These are phyloP conservation scores for Lasiosphaeria ovina DNA, from an alignment of 495 filamentous ascomycete species.

Conservation along the genomic window DNA sequence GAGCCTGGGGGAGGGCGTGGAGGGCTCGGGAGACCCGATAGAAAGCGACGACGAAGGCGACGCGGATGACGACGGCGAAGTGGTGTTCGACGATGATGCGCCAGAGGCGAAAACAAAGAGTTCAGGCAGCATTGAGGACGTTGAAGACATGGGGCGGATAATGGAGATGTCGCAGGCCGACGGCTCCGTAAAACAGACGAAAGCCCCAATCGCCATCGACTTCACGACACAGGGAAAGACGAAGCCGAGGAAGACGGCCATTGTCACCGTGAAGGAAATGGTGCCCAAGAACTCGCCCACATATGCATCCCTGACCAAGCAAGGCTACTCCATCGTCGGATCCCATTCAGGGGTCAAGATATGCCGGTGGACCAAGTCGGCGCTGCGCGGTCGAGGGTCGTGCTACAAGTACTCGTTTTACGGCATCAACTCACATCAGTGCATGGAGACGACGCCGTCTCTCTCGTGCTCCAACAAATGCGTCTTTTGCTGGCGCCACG, in stretches of 20 bases:
- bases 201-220: constrained; percentile 71
- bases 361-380: constrained; percentile 97
- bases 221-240: constrained; percentile 68
- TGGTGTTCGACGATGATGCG: constrained; percentile 44
- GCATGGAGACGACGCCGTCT: constrained; percentile 96
- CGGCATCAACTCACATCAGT: constrained; percentile 90
- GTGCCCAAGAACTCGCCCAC: constrained; percentile 88
- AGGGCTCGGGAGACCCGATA: constrained; percentile 74
- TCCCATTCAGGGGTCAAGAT: constrained; percentile 97
- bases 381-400: constrained; percentile 88
- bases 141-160: constrained; percentile 78
- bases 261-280: constrained; percentile 74
- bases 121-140: constrained; percentile 60
- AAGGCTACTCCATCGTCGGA: constrained; percentile 92
- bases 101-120: constrained; percentile 39
- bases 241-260: constrained; percentile 42
- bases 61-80: constrained; percentile 57
- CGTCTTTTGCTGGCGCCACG: constrained; percentile 98
- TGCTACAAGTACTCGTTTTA: constrained; percentile 99
- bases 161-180: constrained; percentile 50
- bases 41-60: constrained; percentile 78
- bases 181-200: constrained; percentile 23
- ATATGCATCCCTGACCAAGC: constrained; percentile 83
- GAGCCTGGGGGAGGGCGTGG: constrained; percentile 72
- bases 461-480: constrained; percentile 97